A percentile compares a stretch with the other conserved stretches of the same genome.
Conservation (phyloP, 805 yeast species). For the Cyberlindnera meyerae region DNA sequence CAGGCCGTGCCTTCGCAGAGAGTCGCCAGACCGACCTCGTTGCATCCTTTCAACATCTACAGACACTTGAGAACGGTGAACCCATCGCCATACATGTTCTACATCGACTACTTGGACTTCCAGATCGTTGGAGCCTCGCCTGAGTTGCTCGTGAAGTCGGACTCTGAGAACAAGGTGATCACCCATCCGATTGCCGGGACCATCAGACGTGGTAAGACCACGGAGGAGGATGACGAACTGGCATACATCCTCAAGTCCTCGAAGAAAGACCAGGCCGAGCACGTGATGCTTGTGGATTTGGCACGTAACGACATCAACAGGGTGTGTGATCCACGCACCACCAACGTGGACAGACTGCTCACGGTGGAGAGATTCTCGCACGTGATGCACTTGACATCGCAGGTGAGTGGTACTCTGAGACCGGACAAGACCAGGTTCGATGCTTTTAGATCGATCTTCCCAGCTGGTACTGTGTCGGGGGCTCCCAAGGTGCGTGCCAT, state of each 20-base stretch:
- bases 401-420: slow-evolving; percentile 88
- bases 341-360: slow-evolving; percentile 81
- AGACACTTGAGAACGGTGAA: slow-evolving; percentile 92
- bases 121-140: slow-evolving; percentile 98
- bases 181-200: slow-evolving; percentile 99
- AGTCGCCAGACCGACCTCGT: slow-evolving; percentile 87
- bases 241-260: slow-evolving; percentile 72
- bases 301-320: slow-evolving; percentile 96
- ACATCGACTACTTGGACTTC: slow-evolving; percentile 86
- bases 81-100: slow-evolving; percentile 96
- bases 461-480: slow-evolving; percentile 98
- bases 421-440: slow-evolving; percentile 85
- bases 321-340: slow-evolving; percentile 82
- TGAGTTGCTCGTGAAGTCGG: slow-evolving; percentile 83
- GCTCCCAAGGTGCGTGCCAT: slow-evolving; percentile 97
- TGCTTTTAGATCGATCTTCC: slow-evolving; percentile 96
- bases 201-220: slow-evolving; percentile 80
- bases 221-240: slow-evolving; percentile 83
- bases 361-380: slow-evolving; percentile 93
- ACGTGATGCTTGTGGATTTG: slow-evolving; percentile 95
- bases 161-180: slow-evolving; percentile 62
- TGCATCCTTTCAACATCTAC: slow-evolving; percentile 95
- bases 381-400: slow-evolving; percentile 94
- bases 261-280: slow-evolving; percentile 93
- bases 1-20: slow-evolving; percentile 99